These are phyloP conservation scores for Lachnellula cervina DNA, from an alignment of 2,329 filamentous ascomycete genomes.

Conservation along the genomic window DNA sequence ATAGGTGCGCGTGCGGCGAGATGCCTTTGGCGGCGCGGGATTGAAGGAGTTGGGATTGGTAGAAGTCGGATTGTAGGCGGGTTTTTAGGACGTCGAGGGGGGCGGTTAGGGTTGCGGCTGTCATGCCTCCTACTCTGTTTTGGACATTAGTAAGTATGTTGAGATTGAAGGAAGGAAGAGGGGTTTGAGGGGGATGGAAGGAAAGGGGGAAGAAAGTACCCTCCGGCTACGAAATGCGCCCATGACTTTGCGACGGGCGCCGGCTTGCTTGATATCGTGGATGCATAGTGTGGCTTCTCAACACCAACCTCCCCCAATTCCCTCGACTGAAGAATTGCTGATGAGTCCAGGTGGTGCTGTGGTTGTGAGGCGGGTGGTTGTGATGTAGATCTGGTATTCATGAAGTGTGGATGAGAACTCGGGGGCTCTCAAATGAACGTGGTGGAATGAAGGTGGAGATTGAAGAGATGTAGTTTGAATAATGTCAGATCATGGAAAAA, in stretches of 20 bases:
- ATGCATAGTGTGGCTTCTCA: conserved; percentile 35
- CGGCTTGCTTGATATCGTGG: conserved; percentile 34
- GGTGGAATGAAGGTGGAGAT: not conserved
- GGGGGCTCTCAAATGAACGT: conserved; percentile 6
- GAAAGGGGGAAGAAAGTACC: conserved; percentile 48
- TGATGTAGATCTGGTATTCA: conserved; percentile 27
- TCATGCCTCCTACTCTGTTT: conserved; percentile 78
- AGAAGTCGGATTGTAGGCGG: conserved; percentile 88
- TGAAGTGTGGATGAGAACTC: conserved; percentile 21
- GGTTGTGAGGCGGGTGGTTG: conserved; percentile 11
- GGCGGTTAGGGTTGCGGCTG: conserved; percentile 84
- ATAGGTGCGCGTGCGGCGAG: conserved; percentile 51
- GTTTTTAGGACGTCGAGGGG: conserved; percentile 94
- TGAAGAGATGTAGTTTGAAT: not conserved
- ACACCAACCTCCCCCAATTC: conserved; percentile 55
- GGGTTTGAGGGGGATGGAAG: not conserved
- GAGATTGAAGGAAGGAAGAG: not conserved
- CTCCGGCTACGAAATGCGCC: conserved; percentile 89
- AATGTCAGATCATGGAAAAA: not conserved
- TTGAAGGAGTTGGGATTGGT: conserved; percentile 74
- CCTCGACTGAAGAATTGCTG: conserved; percentile 50
- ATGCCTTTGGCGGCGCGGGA: conserved; percentile 51
- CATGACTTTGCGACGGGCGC: conserved; percentile 68
- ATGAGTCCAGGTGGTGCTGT: conserved; percentile 7
- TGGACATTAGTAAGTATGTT: conserved; percentile 12